Evolutionary conservation across 495 filamentous ascomycete genomes (phyloP), one percentile per base, ranked within the genome.

Genomic region (Penicillium tannophilum): DNA sequence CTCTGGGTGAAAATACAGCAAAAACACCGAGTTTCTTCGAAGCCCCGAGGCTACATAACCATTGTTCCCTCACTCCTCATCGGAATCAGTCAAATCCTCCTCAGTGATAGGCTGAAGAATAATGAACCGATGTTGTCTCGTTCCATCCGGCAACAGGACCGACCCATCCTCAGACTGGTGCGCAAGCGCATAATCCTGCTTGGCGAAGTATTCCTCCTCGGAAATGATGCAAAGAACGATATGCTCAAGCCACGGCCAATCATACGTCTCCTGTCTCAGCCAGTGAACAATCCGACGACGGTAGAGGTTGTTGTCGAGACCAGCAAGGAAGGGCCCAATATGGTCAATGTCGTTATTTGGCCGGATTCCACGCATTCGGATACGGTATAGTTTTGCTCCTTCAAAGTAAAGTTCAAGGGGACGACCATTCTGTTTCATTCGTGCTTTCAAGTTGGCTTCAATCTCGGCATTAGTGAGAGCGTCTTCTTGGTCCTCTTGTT

Each of bases 181-280:
- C 4, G 51, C 49, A 16, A 62, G 39, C 4, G 63, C 63, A 49
- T 54, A 60, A 20, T 57, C 50, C 56, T 65, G 63, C 31, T 65
- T 56, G 8, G 56, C 45, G 48, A 63, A 54, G 33, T 65, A 60
- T 17, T 57, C 35, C 17, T 65, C 52, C 39, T 65, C 63, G 4
- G 47, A 20, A 16, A 63, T 9, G 41, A 65, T 20, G 4, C 47
- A 56, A 17, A 35, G 24, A 14, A 59, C 53, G 9, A 56, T 52
- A n/a, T 63, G 56, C 14, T 49, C 39, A 4, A 65, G 20, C 54
- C 50, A 54, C 16, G 39, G 41, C 63, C 63, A 65, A 17, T 36
- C 53, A 50, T 53, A 60, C 8, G 31, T 30, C 23, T 57, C 46
- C 16, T 63, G 56, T 7, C 54, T 49, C 24, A 65, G 54, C 46